These are phyloP conservation scores for Candida dajiaensis DNA, from an alignment of 805 yeast species.

Conservation along the genomic window DNA sequence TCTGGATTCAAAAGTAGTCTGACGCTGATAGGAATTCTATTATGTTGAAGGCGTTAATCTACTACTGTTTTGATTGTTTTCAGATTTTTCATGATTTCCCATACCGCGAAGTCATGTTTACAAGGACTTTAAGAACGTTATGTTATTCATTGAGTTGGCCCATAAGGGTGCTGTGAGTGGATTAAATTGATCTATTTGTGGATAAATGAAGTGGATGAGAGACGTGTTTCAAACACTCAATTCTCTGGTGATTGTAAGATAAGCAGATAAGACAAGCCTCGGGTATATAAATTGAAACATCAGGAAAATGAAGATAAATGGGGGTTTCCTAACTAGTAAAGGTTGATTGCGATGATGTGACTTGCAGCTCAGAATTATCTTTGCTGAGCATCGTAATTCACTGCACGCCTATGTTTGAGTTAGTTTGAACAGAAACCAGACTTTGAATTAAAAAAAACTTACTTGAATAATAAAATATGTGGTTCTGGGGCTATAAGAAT, in stretches of 20 bases:
- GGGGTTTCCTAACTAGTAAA: not conserved
- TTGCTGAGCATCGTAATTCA: constrained; percentile 41
- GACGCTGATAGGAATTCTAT: not conserved
- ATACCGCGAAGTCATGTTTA: not conserved
- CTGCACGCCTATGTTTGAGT: constrained; percentile 42
- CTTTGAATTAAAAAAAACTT: constrained; percentile 5
- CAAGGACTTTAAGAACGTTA: not conserved
- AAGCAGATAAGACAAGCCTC: not conserved
- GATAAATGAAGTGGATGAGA: not conserved
- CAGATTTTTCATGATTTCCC: not conserved
- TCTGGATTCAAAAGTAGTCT: not conserved
- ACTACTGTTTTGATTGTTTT: not conserved
- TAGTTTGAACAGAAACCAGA: not conserved
- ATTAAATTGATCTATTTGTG: not conserved
- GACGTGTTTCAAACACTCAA: not conserved
- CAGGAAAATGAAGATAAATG: not conserved
- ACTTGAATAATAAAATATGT: constrained; percentile 81
- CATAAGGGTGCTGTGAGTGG: not conserved
- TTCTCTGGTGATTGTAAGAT: not conserved
- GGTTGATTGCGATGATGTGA: not conserved
- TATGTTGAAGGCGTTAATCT: not conserved
- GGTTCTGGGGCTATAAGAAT: constrained; percentile 79
- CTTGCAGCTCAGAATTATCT: constrained; percentile 3
- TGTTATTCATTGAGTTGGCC: not conserved
- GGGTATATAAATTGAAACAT: not conserved